phyloP scores from a whole-genome alignment of 768 basidiomycete species.

The Hericium alpestre region DNA sequence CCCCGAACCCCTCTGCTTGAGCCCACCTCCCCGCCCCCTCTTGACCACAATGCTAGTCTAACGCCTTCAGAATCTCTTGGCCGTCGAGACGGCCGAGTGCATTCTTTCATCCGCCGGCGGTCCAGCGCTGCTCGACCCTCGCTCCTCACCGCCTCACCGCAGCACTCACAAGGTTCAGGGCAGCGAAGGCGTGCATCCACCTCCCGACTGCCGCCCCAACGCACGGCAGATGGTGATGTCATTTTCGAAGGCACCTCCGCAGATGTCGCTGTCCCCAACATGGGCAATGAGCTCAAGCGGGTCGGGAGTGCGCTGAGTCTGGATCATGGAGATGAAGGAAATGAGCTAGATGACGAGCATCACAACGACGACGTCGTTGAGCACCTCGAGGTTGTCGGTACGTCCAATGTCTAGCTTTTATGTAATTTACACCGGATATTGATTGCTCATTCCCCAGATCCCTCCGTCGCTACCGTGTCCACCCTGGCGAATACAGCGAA shows the following conservation, averaged over 20 bases:
- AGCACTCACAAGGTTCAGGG: no score
- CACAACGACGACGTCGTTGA: constrained; percentile 78
- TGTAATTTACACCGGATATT: background rate
- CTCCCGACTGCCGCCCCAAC: background rate
- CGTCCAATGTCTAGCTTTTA: constrained; percentile 6
- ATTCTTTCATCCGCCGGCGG: background rate
- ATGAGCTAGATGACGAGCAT: constrained; percentile 20
- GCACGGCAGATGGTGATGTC: background rate
- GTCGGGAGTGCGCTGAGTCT: background rate
- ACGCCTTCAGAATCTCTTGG: background rate
- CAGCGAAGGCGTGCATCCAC: background rate
- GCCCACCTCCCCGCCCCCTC: no score
- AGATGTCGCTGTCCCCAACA: background rate
- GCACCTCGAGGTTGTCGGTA: constrained; percentile 73
- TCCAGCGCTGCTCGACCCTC: background rate
- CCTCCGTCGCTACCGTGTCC: constrained; percentile 64
- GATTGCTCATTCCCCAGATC: constrained; percentile 32
- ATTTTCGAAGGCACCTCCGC: background rate
- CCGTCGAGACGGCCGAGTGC: background rate
- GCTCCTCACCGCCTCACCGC: no score
- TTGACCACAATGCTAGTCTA: no score
- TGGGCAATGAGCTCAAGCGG: background rate
- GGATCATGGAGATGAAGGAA: background rate
- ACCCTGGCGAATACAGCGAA: constrained; percentile 74
- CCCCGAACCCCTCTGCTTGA: no score